Conservation (phyloP, 2,329 filamentous ascomycete genomes). For the Dothiorella sarmentorum region DNA sequence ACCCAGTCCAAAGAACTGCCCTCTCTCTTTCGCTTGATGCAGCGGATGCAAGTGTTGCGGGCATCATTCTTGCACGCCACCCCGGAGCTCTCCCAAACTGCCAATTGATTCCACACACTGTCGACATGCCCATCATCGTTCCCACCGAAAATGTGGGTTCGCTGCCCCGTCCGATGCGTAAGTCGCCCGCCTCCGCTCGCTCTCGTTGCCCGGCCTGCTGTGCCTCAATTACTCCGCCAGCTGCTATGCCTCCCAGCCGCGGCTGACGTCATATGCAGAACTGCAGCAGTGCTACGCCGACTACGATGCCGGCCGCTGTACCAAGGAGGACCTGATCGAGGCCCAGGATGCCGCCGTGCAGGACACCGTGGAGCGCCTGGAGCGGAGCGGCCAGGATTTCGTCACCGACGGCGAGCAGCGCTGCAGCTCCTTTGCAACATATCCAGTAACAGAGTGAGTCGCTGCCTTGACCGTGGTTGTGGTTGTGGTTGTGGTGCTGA, state of each 20-base stretch:
- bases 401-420: slow-evolving; percentile 15
- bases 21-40: background rate
- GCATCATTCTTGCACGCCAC: slow-evolving; percentile 8
- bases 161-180: slow-evolving; percentile 17
- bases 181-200: background rate
- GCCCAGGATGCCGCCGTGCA: background rate
- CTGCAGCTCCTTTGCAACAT: slow-evolving; percentile 15
- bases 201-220: background rate
- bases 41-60: slow-evolving; percentile 4
- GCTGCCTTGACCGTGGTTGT: background rate
- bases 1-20: slow-evolving; percentile 7
- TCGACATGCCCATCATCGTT: slow-evolving; percentile 7
- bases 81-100: background rate
- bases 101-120: background rate
- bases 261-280: slow-evolving; percentile 9
- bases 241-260: background rate
- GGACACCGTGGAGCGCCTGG: slow-evolving; percentile 15
- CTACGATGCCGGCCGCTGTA: slow-evolving; percentile 11
- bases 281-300: slow-evolving; percentile 17
- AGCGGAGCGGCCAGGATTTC: slow-evolving; percentile 10
- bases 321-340: background rate
- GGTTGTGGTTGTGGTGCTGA: background rate
- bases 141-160: slow-evolving; percentile 18
- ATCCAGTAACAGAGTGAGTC: slow-evolving; percentile 16
- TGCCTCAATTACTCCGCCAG: background rate